phyloP scores from a whole-genome alignment of 2,329 filamentous ascomycete genomes.

The Alternaria conjuncta region DNA sequence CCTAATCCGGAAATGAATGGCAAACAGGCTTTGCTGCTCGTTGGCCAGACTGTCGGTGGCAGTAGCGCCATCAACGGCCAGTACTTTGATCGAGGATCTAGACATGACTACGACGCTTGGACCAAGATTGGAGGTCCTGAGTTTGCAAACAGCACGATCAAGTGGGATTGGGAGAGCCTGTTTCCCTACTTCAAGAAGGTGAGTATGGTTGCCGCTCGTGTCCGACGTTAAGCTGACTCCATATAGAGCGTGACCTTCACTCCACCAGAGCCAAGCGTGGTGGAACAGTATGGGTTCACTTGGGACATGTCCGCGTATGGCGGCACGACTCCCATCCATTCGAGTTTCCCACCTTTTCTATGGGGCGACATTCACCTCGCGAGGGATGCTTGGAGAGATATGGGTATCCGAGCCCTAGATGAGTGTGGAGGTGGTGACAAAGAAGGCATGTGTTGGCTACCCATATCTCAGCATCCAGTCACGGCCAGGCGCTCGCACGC shows the following conservation, averaged over 20 bases:
- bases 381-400: slow-evolving; percentile 8
- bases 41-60: slow-evolving; percentile 18
- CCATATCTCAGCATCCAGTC: slow-evolving; percentile 8
- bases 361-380: slow-evolving; percentile 3
- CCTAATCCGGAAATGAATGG: slow-evolving; percentile 5
- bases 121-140: slow-evolving; percentile 8
- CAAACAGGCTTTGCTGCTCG: neutral
- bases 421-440: slow-evolving; percentile 11
- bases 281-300: slow-evolving; percentile 8
- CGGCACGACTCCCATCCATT: slow-evolving; percentile 4
- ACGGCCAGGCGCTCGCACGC: slow-evolving; percentile 13
- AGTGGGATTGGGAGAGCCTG: slow-evolving; percentile 22
- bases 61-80: slow-evolving; percentile 17
- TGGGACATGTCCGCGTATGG: slow-evolving; percentile 12
- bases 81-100: slow-evolving; percentile 7
- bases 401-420: neutral
- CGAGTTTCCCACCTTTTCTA: slow-evolving; percentile 10
- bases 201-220: neutral
- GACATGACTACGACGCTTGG: slow-evolving; percentile 17
- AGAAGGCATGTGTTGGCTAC: slow-evolving; percentile 11
- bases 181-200: slow-evolving; percentile 22
- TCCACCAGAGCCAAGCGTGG: neutral
- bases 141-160: neutral
- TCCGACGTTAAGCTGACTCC: neutral
- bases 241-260: slow-evolving; percentile 13